Evolutionary conservation across 345 rosid species (phyloP).

Genomic region (Rhodomyrtus tomentosa): DNA sequence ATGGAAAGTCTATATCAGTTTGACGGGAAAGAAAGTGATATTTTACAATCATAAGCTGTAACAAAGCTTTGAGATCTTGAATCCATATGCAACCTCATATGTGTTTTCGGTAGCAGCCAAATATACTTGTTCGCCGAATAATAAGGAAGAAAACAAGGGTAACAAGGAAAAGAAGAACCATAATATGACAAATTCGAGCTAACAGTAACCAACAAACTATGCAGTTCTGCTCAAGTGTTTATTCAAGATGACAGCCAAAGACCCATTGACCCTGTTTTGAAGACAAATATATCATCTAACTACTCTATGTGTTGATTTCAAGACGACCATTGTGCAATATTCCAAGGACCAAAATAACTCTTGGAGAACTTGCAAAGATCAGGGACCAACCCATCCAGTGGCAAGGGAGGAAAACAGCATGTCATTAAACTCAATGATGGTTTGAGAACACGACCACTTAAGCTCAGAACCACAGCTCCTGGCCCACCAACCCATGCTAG

Average conservation of each 20-base stretch:
- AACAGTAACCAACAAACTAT: neutral
- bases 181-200: neutral
- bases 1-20: neutral
- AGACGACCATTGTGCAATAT: neutral
- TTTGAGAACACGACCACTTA: slow-evolving; percentile 75
- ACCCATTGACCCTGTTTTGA: neutral
- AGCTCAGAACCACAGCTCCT: slow-evolving; percentile 85
- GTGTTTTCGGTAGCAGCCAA: neutral
- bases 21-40: neutral
- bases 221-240: neutral
- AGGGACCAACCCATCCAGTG: slow-evolving; percentile 79
- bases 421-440: slow-evolving; percentile 83
- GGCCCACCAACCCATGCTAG: slow-evolving; percentile 99
- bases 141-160: neutral
- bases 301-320: neutral
- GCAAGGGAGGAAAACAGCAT: slow-evolving; percentile 79
- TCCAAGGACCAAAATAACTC: neutral
- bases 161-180: neutral
- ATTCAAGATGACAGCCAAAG: neutral
- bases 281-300: neutral
- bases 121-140: neutral
- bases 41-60: neutral
- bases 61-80: neutral
- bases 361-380: neutral
- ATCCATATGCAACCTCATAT: neutral